A percentile compares a stretch with the other conserved stretches of the same genome.
phyloP scores from a whole-genome alignment of 495 filamentous ascomycete genomes.

The Penicillium paradoxum region DNA sequence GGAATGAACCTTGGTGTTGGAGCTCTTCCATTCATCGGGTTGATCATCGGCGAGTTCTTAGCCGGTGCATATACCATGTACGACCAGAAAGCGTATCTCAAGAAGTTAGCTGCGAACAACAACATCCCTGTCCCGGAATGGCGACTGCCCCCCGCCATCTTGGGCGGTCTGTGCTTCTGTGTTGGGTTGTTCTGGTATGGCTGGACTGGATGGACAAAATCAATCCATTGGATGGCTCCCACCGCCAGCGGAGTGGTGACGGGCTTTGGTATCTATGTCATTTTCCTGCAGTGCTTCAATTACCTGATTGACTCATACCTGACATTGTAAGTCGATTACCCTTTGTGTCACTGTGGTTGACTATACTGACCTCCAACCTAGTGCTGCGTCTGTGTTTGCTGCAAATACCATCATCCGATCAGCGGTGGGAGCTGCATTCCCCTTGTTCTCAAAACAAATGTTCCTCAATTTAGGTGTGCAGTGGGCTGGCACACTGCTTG shows the following conservation, averaged over 20 bases:
- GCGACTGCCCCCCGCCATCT: constrained; percentile 41
- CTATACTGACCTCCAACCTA: constrained; percentile 17
- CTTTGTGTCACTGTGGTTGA: background rate
- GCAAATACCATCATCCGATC: constrained; percentile 85
- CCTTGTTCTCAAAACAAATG: constrained; percentile 77
- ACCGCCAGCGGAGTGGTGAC: constrained; percentile 31
- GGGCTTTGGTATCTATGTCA: constrained; percentile 34
- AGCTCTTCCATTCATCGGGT: constrained; percentile 35
- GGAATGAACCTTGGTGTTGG: constrained; percentile 37
- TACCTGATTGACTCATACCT: constrained; percentile 39
- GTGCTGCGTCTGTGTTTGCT: constrained; percentile 86
- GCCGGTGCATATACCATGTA: constrained; percentile 25
- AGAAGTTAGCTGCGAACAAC: constrained; percentile 29
- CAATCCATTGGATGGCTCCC: constrained; percentile 38
- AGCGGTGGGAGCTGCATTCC: constrained; percentile 71
- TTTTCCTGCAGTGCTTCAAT: constrained; percentile 40
- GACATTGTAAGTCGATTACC: constrained; percentile 59
- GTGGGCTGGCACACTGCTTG: constrained; percentile 73
- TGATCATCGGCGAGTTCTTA: constrained; percentile 38
- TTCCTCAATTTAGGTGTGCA: constrained; percentile 71
- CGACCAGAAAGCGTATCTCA: constrained; percentile 25
- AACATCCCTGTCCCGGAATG: constrained; percentile 35
- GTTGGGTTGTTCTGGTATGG: constrained; percentile 51
- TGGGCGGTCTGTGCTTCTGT: constrained; percentile 46
- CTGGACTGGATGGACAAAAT: constrained; percentile 34